Base-by-base conservation (phyloP, 306 rosid species). In the Trifolium pratense region DNA sequence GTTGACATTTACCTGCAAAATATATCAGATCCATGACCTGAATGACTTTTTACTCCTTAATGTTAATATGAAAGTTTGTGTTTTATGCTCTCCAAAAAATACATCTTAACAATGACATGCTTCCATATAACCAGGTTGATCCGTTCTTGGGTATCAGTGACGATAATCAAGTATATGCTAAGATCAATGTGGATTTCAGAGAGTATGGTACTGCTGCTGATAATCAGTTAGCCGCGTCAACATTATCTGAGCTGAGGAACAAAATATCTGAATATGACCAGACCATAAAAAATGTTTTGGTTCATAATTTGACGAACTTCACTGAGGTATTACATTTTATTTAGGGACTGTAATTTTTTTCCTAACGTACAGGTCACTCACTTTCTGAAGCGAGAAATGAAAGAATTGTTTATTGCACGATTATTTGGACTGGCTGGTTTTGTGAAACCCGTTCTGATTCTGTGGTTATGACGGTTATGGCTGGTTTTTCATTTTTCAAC, bases 81-180 rank as follows among this genome's bases (percentile, higher is more conserved):
- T 5, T 10, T 48, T 57, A 32, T 76, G 68, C 52, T 46, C 59
- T 14, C 7, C 26, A 5, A 21, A 37, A 5, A 57, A 64, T 55
- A 46, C 52, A 39, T 73, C 49, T 57, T 68, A 66, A 77, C 59
- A 31, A 37, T 66, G 58, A 1, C 18, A 46, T 32, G 37, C 32
- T 80, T 62, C 49, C 26, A 18, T 74, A 72, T 81, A 40, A 57
- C 26, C 81, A 95, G 97, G 86, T 87, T 83, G 97, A 91, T 83
- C 96, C 97, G 17, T 90, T 84, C 87, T 80, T 95, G 75, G 96
- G 86, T 25, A 84, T 87, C 78, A 76, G 88, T 49, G 96, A 88
- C 14, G 99, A 88, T 48, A 86, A 80, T 88, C 97, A 88, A 75
- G 80, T 95, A 66, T 91, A 86, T 85, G 81, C 81, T 74, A 91